Conservation (phyloP, 2,329 filamentous ascomycete species). For the Coniochaeta sp. region DNA sequence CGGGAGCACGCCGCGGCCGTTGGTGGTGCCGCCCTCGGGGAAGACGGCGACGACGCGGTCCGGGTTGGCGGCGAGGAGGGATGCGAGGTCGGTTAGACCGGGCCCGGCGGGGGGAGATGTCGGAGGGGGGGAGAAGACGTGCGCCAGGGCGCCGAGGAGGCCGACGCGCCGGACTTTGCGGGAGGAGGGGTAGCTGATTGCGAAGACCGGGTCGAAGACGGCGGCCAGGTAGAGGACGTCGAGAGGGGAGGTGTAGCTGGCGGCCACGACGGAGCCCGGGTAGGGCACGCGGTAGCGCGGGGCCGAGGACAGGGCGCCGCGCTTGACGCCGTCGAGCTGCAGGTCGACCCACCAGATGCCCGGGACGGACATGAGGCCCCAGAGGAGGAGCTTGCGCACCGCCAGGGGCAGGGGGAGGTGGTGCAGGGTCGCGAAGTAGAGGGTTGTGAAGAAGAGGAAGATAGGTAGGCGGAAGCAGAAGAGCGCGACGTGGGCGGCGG, state of each 20-base stretch:
- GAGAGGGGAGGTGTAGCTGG: constrained; percentile 86
- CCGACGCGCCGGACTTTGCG: constrained; percentile 69
- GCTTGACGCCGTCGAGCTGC: constrained; percentile 94
- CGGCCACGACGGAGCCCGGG: constrained; percentile 74
- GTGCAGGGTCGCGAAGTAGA: constrained; percentile 78
- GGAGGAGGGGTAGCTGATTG: constrained; percentile 69
- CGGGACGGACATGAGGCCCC: constrained; percentile 79
- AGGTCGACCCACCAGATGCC: constrained; percentile 98
- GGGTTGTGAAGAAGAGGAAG: constrained; percentile 57
- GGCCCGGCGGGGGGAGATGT: constrained; percentile 37
- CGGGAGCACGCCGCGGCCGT: constrained; percentile 82
- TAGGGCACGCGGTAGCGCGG: constrained; percentile 68
- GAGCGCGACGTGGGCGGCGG: constrained; percentile 60
- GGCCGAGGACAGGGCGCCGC: constrained; percentile 75
- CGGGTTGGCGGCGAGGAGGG: constrained; percentile 61
- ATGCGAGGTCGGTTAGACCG: constrained; percentile 51
- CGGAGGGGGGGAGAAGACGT: constrained; percentile 37
- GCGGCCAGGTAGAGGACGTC: constrained; percentile 91
- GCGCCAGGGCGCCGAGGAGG: constrained; percentile 66
- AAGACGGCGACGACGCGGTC: constrained; percentile 77
- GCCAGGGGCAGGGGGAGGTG: constrained; percentile 60
- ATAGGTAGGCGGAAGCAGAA: constrained; percentile 77
- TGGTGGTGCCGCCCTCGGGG: constrained; percentile 90
- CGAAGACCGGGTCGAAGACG: constrained; percentile 95
- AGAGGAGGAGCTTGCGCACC: constrained; percentile 75